Percentiles rank a stretch among this genome's conserved stretches.
Conservation (phyloP, 495 filamentous ascomycete genomes). For the Tirmania nivea region DNA sequence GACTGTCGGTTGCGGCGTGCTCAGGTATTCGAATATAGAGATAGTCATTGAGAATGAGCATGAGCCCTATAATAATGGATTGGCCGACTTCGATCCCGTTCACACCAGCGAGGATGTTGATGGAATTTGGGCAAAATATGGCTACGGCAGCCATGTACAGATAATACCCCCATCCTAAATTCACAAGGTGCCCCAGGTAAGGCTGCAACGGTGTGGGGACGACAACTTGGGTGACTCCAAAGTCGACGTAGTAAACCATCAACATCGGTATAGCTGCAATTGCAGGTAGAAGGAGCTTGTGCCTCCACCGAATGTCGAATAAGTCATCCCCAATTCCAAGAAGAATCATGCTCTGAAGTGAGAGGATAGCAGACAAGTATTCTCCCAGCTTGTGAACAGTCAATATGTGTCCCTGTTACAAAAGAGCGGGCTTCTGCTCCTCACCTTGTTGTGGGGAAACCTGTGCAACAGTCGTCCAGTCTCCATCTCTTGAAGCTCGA, state of each 20-base stretch:
- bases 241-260: conserved; percentile 93
- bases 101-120: conserved; percentile 95
- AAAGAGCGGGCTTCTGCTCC: background rate
- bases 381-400: conserved; percentile 50
- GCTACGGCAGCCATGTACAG: conserved; percentile 83
- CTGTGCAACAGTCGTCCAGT: conserved; percentile 37
- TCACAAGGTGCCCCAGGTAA: conserved; percentile 63
- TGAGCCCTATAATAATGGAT: conserved; percentile 67
- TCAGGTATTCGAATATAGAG: conserved; percentile 61
- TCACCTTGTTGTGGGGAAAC: conserved; percentile 84
- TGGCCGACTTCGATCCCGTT: conserved; percentile 95
- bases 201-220: conserved; percentile 63
- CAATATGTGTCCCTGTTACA: background rate
- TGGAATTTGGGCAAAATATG: conserved; percentile 94
- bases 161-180: conserved; percentile 85
- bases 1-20: conserved; percentile 86
- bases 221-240: conserved; percentile 86
- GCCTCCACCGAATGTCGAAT: conserved; percentile 95
- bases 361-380: conserved; percentile 82
- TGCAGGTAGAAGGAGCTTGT: conserved; percentile 93
- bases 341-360: conserved; percentile 68
- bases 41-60: conserved; percentile 65
- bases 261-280: conserved; percentile 87
- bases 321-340: conserved; percentile 90
- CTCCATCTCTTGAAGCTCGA: conserved; percentile 27